Percentiles rank a stretch among this genome's conserved stretches.
Conservation (phyloP, 139 green algal genomes). For the Edaphochlamys debaryana region DNA sequence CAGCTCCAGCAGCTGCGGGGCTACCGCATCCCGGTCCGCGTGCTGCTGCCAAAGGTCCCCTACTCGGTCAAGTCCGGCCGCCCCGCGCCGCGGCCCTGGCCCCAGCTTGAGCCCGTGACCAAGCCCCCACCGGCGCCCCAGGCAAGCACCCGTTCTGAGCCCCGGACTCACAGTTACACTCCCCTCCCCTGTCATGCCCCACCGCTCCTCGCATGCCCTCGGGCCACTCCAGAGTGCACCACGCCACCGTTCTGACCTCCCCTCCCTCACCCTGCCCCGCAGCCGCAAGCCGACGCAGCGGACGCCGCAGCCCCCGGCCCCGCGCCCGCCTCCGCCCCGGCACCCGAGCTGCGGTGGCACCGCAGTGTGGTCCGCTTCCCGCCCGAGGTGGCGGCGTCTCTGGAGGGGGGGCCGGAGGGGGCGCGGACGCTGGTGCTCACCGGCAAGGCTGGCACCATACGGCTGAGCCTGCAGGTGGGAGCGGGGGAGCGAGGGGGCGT, state of each 20-base stretch:
- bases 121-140: neutral
- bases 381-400: neutral
- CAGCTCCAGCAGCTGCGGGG: slow-evolving; percentile 9
- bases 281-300: too few species aligned
- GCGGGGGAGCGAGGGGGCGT: neutral
- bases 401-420: slow-evolving; percentile 1
- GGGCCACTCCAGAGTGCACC: too few species aligned
- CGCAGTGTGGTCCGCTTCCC: slow-evolving; percentile 50
- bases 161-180: too few species aligned
- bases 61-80: slow-evolving; percentile 39
- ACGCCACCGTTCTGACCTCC: too few species aligned
- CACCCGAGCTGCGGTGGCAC: slow-evolving; percentile 36
- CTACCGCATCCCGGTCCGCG: slow-evolving; percentile 30
- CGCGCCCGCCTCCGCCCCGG: neutral
- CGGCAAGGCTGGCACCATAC: slow-evolving; percentile 54
- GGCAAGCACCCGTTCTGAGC: too few species aligned
- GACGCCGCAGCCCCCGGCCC: neutral
- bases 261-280: too few species aligned
- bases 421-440: slow-evolving; percentile 24
- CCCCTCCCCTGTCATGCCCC: too few species aligned
- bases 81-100: slow-evolving; percentile 43
- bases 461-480: slow-evolving; percentile 14
- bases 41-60: slow-evolving; percentile 10
- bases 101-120: slow-evolving; percentile 38
- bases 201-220: too few species aligned